Evolutionary conservation across 208 protist species (phyloP).

Genomic region (Trichomonas gallinae): DNA sequence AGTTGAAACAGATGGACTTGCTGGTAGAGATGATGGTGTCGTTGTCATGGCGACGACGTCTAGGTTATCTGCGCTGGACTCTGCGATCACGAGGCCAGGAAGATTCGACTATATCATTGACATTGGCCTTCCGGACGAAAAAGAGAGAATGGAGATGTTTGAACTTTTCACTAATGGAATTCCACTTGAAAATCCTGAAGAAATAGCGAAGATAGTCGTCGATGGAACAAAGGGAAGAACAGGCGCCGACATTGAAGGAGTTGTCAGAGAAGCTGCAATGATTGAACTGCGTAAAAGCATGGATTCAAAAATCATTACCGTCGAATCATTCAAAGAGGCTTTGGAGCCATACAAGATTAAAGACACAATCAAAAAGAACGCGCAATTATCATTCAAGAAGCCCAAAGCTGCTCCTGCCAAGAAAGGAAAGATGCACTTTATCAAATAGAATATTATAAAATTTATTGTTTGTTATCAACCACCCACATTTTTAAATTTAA

Average conservation of each 20-base stretch:
- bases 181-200: not conserved
- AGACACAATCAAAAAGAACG: not conserved
- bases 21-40: not conserved
- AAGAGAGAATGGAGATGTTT: not conserved
- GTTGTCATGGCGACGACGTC: not conserved
- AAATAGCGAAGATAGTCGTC: not conserved
- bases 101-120: slow-evolving; percentile 15
- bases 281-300: not conserved
- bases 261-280: slow-evolving; percentile 2
- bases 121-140: not conserved
- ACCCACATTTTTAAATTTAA: no score
- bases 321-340: not conserved
- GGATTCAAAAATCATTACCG: not conserved
- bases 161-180: not conserved
- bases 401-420: not conserved
- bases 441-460: not conserved
- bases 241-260: not conserved
- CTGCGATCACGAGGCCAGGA: not conserved
- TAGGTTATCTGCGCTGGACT: not conserved
- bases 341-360: not conserved
- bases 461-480: no score
- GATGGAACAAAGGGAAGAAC: not conserved
- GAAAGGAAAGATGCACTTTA: not conserved
- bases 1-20: not conserved
- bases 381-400: not conserved